Evolutionary conservation across 495 filamentous ascomycete species (phyloP), one percentile per base, ranked within the genome.

Genomic region (Xylaria acuta): DNA sequence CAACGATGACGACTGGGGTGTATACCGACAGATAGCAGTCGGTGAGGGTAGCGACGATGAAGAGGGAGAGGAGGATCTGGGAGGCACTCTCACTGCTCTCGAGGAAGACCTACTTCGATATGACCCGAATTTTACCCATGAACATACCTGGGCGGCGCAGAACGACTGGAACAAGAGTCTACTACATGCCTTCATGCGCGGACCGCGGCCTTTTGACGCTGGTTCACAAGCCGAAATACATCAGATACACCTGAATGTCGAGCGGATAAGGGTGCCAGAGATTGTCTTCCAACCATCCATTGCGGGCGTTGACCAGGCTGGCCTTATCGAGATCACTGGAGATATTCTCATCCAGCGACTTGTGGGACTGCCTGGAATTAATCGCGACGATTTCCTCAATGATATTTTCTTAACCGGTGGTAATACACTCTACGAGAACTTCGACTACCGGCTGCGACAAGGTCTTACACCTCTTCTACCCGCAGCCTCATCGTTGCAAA

Each of bases 1-100:
- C 43, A 96, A 99, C 78, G 96, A 99, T 75, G 94, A 95, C 69
- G 96, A 99, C 80, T 99, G 96, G 96, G 92, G 92, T 65, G 93
- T 99, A 18, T 99, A 99, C 81, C 90, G 97, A 25, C 92, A 90
- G 32, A 95, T 99, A 53, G 94, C 94, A 4, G 93, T 90, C 1
- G 94, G 92, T 20, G 84, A 84, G 20, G 84, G 84, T 22, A 92
- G 90, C 74, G 93, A 95, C 77, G 86, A 89, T 68, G 89, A 90
- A 51, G 94, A 97, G 78, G 95, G 96, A 72, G 94, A 97, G 74
- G 94, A 97, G 81, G 95, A 98, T 73, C 86, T 97, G 0, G 88
- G 88, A 41, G 88, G 84, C 2, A 87, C 86, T 58, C 87, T 99
- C 36, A 90, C 92, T 73, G 82, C 81, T 1, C 87, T 97, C 5